phyloP scores from a whole-genome alignment of 2,329 filamentous ascomycete genomes.

The Blumeria graminis region DNA sequence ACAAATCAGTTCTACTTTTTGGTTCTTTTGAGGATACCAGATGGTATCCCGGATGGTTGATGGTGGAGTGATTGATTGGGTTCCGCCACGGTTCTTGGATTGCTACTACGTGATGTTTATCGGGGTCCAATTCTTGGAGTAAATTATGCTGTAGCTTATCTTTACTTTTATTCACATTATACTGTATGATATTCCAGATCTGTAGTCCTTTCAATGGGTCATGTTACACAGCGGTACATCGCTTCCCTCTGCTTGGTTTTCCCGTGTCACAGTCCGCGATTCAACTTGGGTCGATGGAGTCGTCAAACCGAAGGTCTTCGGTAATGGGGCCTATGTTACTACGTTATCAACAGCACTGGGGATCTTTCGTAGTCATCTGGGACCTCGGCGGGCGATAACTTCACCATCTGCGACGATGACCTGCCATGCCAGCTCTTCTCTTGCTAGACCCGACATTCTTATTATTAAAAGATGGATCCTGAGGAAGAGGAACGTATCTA shows the following conservation, averaged over 20 bases:
- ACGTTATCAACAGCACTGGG: too few species aligned
- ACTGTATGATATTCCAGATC: neutral
- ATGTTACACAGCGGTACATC: neutral
- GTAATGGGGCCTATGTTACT: too few species aligned
- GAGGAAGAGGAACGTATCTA: too few species aligned
- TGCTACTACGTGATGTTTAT: neutral
- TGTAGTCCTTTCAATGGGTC: neutral
- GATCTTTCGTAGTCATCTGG: neutral
- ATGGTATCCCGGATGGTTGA: neutral
- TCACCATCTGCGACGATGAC: neutral
- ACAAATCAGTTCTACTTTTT: neutral
- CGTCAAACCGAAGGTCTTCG: too few species aligned
- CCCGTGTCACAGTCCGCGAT: too few species aligned
- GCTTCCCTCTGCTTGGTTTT: too few species aligned
- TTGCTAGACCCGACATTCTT: neutral
- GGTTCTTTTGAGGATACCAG: neutral
- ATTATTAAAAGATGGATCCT: too few species aligned
- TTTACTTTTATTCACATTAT: neutral
- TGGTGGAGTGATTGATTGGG: neutral
- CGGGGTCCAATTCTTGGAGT: neutral
- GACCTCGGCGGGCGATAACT: neutral
- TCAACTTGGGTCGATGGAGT: too few species aligned
- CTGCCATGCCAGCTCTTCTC: neutral
- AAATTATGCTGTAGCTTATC: neutral
- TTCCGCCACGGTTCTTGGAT: neutral